Base-by-base conservation (phyloP, 2,329 filamentous ascomycete species). In the Fusarium nelsonii region DNA sequence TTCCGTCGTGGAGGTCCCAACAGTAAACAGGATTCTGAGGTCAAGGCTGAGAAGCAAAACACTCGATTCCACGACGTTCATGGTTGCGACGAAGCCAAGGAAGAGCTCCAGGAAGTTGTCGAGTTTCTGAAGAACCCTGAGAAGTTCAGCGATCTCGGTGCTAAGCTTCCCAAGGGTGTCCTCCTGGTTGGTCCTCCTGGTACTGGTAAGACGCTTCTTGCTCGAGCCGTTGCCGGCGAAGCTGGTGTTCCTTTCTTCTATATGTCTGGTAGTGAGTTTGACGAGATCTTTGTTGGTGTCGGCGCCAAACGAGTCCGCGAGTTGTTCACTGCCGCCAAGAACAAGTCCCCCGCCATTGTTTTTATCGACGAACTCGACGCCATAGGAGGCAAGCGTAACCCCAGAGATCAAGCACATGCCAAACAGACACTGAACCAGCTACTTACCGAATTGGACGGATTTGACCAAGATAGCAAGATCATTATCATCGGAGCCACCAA, bases 241-340 rank as follows among this genome's bases (percentile, higher is more conserved):
- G 94, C 96, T 55, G 96, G 95, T 58, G 96, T 99, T 18, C 96
- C 96, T 2, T 99, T 99, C 86, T 99, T 98, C 86, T 99, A 97
- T 86, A 98, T 99, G 95, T 99, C 96, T 76, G 96, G 96, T 51
- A 97, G 93, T 61, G 96, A 99, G 79, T 99, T 99, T 77, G 96
- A 99, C 76, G 96, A 99, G 81, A 91, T 99, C 53, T 99, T 97
- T 76, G 97, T 99, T 36, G 96, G 96, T 77, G 96, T 99, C 55
- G 94, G 94, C 77, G 94, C 94, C 45, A 97, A 99, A 85, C 92
- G 96, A 76, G 95, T 99, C 49, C 93, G 96, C 62, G 96, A 97
- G 67, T 87, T 97, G n/a, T 97, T 97, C 79, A 82, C 85, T 45
- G 89, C 92, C 58, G 95, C 95, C 69, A 92, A 94, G 72, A 80